These are phyloP conservation scores for Solanum medicagineum DNA, from an alignment of 257 asterid species.

Conservation along the genomic window DNA sequence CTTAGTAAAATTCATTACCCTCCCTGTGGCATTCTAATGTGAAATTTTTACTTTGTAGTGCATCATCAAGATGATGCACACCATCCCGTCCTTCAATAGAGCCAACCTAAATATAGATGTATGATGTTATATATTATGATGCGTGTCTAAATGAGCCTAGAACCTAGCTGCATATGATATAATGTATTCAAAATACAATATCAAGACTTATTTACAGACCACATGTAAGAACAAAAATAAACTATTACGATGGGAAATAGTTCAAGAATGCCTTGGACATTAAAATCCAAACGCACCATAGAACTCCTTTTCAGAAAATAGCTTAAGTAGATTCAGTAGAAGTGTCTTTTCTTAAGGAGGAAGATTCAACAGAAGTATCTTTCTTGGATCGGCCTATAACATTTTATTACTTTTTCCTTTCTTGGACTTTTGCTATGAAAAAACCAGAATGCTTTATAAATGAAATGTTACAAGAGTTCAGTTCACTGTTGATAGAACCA, in stretches of 20 bases:
- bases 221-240: not conserved
- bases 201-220: not conserved
- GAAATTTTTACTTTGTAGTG: slow-evolving; percentile 71
- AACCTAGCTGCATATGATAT: not conserved
- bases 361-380: not conserved
- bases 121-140: not conserved
- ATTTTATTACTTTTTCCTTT: not conserved
- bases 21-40: slow-evolving; percentile 99
- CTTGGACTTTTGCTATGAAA: not conserved
- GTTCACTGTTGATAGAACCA: not conserved
- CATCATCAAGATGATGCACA: slow-evolving; percentile 87
- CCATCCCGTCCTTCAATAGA: slow-evolving; percentile 98
- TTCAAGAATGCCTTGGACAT: not conserved
- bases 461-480: not conserved
- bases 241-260: not conserved
- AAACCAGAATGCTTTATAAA: not conserved
- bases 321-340: not conserved
- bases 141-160: not conserved
- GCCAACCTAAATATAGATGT: slow-evolving; percentile 55
- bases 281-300: not conserved
- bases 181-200: not conserved
- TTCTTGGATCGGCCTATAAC: not conserved
- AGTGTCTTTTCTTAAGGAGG: not conserved
- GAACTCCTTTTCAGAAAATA: not conserved
- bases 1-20: slow-evolving; percentile 71